These are phyloP conservation scores for Kluyveromyces sp. DNA, from an alignment of 1,139 yeast species.

Conservation along the genomic window DNA sequence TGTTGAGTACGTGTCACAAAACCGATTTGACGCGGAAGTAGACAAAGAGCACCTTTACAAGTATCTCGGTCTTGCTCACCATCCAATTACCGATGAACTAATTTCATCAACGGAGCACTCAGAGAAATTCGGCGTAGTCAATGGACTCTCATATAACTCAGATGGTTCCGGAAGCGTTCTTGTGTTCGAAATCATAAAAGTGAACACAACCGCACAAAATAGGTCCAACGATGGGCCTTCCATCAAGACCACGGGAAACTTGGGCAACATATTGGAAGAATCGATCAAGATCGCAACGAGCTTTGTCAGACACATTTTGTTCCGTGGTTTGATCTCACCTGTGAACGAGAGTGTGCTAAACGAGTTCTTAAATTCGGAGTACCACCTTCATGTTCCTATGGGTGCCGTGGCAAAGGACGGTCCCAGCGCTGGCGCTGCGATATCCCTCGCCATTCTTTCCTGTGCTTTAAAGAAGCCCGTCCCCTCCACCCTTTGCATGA, in stretches of 20 bases:
- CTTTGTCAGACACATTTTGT: constrained; percentile 52
- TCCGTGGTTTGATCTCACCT: constrained; percentile 27
- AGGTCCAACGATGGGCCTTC: constrained; percentile 18
- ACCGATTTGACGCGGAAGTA: constrained; percentile 31
- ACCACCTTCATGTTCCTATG: constrained; percentile 84
- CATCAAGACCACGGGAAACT: constrained; percentile 67
- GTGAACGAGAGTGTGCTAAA: constrained; percentile 29
- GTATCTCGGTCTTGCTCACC: constrained; percentile 47
- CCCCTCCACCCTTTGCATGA: constrained; percentile 72
- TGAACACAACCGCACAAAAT: constrained; percentile 29
- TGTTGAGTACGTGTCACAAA: constrained; percentile 55
- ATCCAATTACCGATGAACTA: constrained; percentile 33
- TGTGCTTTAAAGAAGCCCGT: constrained; percentile 62
- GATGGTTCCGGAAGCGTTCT: constrained; percentile 84
- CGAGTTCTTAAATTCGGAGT: constrained; percentile 42
- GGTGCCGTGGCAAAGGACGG: constrained; percentile 90
- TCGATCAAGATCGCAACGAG: constrained; percentile 75
- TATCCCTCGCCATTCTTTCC: constrained; percentile 75
- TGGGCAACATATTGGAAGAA: constrained; percentile 79
- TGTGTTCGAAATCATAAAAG: constrained; percentile 65
- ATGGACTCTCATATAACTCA: constrained; percentile 82
- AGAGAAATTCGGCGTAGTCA: constrained; percentile 66
- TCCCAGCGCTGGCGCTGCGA: constrained; percentile 89
- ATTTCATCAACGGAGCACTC: constrained; percentile 30
- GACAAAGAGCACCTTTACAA: constrained; percentile 41